phyloP scores from a whole-genome alignment of 2,329 filamentous ascomycete species.

The Fusarium drepaniforme region DNA sequence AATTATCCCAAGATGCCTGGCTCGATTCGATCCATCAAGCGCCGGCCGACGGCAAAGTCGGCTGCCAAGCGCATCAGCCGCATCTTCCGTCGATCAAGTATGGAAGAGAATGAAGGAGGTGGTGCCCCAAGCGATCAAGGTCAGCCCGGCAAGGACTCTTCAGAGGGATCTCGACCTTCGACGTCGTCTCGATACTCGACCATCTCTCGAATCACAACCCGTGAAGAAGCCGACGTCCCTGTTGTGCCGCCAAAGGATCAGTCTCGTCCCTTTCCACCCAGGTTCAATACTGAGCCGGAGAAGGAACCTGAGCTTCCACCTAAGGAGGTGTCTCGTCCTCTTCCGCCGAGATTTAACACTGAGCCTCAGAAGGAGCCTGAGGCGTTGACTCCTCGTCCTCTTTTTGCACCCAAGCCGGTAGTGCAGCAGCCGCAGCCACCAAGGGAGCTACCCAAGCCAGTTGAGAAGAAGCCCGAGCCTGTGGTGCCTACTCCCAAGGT shows the following conservation, averaged over 20 bases:
- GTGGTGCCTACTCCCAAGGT: neutral
- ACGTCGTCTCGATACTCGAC: conserved; percentile 32
- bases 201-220: conserved; percentile 27
- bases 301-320: neutral
- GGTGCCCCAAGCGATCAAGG: neutral
- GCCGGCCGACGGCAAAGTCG: conserved; percentile 27
- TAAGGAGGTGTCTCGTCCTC: conserved; percentile 5
- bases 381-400: conserved; percentile 9
- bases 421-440: neutral
- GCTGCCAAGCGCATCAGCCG: conserved; percentile 37
- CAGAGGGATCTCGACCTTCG: conserved; percentile 11
- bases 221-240: conserved; percentile 19
- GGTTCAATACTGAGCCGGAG: conserved; percentile 20
- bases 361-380: conserved; percentile 11
- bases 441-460: neutral
- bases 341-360: conserved; percentile 18
- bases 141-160: conserved; percentile 17
- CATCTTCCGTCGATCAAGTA: conserved; percentile 34
- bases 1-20: conserved; percentile 14
- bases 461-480: neutral
- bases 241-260: conserved; percentile 14
- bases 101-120: conserved; percentile 16
- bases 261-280: conserved; percentile 14
- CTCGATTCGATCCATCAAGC: conserved; percentile 34
- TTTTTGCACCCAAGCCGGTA: conserved; percentile 3